phyloP scores from a whole-genome alignment of 176 grass and related monocot species.

The Coix lacrymajobi region DNA sequence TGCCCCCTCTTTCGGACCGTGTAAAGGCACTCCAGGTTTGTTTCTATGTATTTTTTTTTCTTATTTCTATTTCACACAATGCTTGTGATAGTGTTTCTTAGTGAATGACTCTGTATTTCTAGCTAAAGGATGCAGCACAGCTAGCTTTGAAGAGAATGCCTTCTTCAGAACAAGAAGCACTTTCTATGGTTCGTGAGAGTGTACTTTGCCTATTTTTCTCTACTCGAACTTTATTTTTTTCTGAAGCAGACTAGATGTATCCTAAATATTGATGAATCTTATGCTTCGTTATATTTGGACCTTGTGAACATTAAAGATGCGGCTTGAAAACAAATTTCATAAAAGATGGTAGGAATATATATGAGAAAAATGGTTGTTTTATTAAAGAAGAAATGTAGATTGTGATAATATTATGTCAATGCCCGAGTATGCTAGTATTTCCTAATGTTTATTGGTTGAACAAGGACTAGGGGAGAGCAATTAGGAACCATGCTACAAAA shows the following conservation, averaged over 20 bases:
- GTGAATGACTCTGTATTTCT: conserved; percentile 29
- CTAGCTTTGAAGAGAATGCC: conserved; percentile 99
- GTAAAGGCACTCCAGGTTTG: conserved; percentile 95
- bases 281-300: background rate
- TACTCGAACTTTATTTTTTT: background rate
- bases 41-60: conserved; percentile 12
- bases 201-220: background rate
- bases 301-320: background rate
- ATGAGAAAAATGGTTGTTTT: background rate
- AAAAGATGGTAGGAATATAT: background rate
- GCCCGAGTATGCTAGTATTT: background rate
- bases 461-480: background rate
- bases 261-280: background rate
- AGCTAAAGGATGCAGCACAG: conserved; percentile 98
- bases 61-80: conserved; percentile 26
- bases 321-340: background rate
- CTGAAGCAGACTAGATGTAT: background rate
- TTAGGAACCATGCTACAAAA: background rate
- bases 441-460: background rate
- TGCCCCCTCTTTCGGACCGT: conserved; percentile 90
- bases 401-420: background rate
- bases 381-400: background rate
- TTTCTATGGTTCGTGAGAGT: conserved; percentile 75
- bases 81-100: conserved; percentile 1
- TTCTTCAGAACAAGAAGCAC: conserved; percentile 93